phyloP scores from a whole-genome alignment of 1,139 yeast genomes.

The Oligophagozyma castellii region DNA sequence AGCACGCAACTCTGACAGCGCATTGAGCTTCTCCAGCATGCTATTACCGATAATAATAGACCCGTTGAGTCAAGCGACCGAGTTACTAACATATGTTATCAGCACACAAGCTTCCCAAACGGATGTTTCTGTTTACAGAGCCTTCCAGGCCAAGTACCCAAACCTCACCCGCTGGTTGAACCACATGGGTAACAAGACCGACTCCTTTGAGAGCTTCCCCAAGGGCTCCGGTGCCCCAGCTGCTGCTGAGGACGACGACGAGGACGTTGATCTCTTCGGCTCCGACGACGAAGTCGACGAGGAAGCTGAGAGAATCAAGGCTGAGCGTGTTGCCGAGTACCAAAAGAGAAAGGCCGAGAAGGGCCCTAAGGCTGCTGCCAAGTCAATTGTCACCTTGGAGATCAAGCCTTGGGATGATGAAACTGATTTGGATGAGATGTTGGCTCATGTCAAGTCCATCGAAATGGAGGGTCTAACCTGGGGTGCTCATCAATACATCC shows the following conservation, averaged over 20 bases:
- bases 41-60: too few relatives aligned
- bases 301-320: constrained; percentile 93
- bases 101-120: constrained; percentile 88
- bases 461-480: constrained; percentile 88
- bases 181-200: constrained; percentile 89
- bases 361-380: constrained; percentile 97
- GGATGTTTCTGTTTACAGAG: constrained; percentile 87
- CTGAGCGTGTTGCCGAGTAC: constrained; percentile 94
- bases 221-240: constrained; percentile 55
- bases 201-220: constrained; percentile 74
- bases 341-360: constrained; percentile 94
- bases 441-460: constrained; percentile 72
- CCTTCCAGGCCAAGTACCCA: constrained; percentile 89
- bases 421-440: constrained; percentile 81
- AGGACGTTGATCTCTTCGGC: constrained; percentile 90
- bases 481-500: constrained; percentile 96
- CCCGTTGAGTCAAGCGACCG: background rate
- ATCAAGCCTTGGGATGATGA: constrained; percentile 99
- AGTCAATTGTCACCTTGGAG: constrained; percentile 90
- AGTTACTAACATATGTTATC: constrained; percentile 6
- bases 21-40: background rate
- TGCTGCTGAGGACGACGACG: constrained; percentile 68
- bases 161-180: constrained; percentile 96
- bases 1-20: too few relatives aligned
- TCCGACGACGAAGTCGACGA: constrained; percentile 84